phyloP scores from a whole-genome alignment of 257 asterid species.

The Rhazya stricta region DNA sequence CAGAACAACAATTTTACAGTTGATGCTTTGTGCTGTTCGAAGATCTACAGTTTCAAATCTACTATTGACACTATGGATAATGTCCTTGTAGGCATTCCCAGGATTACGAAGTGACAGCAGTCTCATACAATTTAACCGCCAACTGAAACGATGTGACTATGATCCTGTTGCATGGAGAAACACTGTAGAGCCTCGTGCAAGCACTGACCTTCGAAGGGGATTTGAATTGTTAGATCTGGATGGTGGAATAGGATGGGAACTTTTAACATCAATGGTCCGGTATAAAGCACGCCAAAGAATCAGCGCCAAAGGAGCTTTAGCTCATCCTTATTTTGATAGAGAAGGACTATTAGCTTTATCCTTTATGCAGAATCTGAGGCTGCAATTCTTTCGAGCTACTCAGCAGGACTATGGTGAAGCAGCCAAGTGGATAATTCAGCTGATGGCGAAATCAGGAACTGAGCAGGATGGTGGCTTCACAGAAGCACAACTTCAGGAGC shows the following conservation, averaged over 20 bases:
- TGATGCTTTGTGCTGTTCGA: background rate
- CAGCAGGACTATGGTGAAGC: slow-evolving; percentile 86
- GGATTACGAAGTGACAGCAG: slow-evolving; percentile 57
- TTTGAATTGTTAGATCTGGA: slow-evolving; percentile 82
- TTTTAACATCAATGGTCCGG: slow-evolving; percentile 81
- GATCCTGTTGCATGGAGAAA: slow-evolving; percentile 76
- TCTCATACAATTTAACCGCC: slow-evolving; percentile 89
- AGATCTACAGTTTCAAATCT: background rate
- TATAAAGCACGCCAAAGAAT: slow-evolving; percentile 77
- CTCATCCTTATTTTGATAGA: slow-evolving; percentile 87
- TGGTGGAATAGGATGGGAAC: slow-evolving; percentile 94
- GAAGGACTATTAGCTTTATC: slow-evolving; percentile 84
- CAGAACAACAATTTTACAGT: background rate
- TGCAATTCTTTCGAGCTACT: slow-evolving; percentile 71
- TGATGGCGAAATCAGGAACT: slow-evolving; percentile 93
- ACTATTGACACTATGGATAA: slow-evolving; percentile 1
- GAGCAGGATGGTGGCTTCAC: slow-evolving; percentile 88
- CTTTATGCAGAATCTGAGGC: slow-evolving; percentile 77
- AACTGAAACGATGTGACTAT: slow-evolving; percentile 72
- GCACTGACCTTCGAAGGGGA: slow-evolving; percentile 71
- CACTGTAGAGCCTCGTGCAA: slow-evolving; percentile 70
- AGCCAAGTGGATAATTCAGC: slow-evolving; percentile 69
- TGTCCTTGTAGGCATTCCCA: slow-evolving; percentile 61
- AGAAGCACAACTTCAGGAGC: slow-evolving; percentile 86
- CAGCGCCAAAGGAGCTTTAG: slow-evolving; percentile 85